Evolutionary conservation across 176 grass and related monocot genomes (phyloP).

Genomic region (Saccharum officinarum): DNA sequence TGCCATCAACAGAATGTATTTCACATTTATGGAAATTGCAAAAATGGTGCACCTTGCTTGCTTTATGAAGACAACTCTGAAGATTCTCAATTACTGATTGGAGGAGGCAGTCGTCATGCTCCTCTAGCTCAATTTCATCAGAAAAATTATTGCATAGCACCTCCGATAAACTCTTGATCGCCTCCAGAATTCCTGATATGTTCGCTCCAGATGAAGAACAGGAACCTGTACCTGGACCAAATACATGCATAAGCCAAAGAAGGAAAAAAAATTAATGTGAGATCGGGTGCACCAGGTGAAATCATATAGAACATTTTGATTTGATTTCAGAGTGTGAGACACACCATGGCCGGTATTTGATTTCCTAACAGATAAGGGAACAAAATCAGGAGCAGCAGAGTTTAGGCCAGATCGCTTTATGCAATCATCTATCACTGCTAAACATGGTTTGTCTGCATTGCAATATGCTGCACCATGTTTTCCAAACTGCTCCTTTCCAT

Average conservation of each 20-base stretch:
- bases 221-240: constrained; percentile 33
- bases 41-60: constrained; percentile 39
- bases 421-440: constrained; percentile 23
- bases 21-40: neutral
- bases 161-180: constrained; percentile 36
- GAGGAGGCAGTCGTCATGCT: constrained; percentile 34
- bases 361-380: constrained; percentile 43
- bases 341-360: constrained; percentile 20
- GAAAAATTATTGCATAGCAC: constrained; percentile 28
- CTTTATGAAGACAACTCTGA: constrained; percentile 39
- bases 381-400: constrained; percentile 45
- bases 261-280: neutral
- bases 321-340: constrained; percentile 2
- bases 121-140: constrained; percentile 39
- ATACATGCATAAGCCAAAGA: constrained; percentile 6
- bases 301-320: constrained; percentile 15
- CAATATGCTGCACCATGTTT: neutral
- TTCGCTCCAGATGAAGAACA: constrained; percentile 29
- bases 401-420: constrained; percentile 39
- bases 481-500: constrained; percentile 26
- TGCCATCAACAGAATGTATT: constrained; percentile 21
- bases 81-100: constrained; percentile 47
- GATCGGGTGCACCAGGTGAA: neutral
- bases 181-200: constrained; percentile 36
- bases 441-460: constrained; percentile 19